These are phyloP conservation scores for Olyra latifolia DNA, from an alignment of 176 grass and related monocot genomes.

Conservation along the genomic window DNA sequence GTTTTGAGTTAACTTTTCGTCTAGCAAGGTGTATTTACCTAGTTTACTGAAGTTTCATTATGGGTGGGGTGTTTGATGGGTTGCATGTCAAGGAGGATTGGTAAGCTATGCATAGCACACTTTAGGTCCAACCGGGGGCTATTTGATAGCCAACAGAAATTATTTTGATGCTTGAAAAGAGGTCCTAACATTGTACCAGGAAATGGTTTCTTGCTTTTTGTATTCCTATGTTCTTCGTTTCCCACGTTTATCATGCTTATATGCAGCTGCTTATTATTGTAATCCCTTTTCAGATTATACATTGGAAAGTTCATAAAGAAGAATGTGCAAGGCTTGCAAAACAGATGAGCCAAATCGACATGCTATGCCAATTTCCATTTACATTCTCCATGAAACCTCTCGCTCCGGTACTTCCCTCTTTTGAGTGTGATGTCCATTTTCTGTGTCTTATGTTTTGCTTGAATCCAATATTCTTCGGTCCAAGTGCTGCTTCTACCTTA, in stretches of 20 bases:
- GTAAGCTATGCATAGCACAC: not conserved
- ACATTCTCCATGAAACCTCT: conserved; percentile 55
- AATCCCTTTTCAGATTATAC: conserved; percentile 53
- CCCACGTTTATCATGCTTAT: conserved; percentile 10
- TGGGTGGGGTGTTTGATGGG: not conserved
- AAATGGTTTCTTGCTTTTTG: not conserved
- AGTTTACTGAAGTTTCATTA: not conserved
- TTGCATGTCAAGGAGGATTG: not conserved
- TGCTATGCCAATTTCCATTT: conserved; percentile 72
- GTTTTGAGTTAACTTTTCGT: not conserved
- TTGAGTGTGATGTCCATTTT: not conserved
- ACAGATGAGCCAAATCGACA: conserved; percentile 60
- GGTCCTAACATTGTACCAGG: not conserved
- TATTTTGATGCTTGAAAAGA: conserved; percentile 1
- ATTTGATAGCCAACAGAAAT: not conserved
- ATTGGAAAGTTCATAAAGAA: conserved; percentile 84
- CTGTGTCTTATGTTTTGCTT: not conserved
- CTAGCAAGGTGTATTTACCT: not conserved
- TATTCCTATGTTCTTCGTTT: not conserved
- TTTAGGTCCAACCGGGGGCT: not conserved
- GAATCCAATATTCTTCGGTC: not conserved
- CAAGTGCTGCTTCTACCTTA: not conserved
- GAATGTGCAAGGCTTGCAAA: conserved; percentile 81
- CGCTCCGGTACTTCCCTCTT: conserved; percentile 35
- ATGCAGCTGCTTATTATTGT: not conserved